These are phyloP conservation scores for Rostrohypoxylon terebratum DNA, from an alignment of 495 filamentous ascomycete species.

Conservation along the genomic window DNA sequence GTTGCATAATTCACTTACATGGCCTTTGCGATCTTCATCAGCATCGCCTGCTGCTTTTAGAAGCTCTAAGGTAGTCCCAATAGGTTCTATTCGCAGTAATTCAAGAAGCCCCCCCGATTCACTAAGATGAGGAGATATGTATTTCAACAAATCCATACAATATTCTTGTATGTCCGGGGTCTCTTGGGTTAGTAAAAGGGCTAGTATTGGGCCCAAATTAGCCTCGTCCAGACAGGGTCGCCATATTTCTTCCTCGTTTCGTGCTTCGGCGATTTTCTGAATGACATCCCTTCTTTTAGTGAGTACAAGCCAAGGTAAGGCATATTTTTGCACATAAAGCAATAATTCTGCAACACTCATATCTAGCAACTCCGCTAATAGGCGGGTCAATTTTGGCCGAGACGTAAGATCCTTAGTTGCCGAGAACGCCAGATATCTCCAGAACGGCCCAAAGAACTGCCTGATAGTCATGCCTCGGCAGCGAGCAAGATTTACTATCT, in stretches of 20 bases:
- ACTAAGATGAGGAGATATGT: slow-evolving; percentile 75
- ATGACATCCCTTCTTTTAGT: slow-evolving; percentile 81
- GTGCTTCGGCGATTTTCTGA: slow-evolving; percentile 79
- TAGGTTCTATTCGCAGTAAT: slow-evolving; percentile 79
- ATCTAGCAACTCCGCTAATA: slow-evolving; percentile 81
- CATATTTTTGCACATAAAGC: slow-evolving; percentile 79
- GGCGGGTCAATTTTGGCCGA: slow-evolving; percentile 82
- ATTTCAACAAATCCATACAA: slow-evolving; percentile 74
- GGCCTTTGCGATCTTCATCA: slow-evolving; percentile 67
- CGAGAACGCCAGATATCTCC: slow-evolving; percentile 80
- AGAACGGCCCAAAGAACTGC: slow-evolving; percentile 84
- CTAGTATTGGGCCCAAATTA: slow-evolving; percentile 83
- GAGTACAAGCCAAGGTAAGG: slow-evolving; percentile 86
- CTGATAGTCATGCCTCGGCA: slow-evolving; percentile 67
- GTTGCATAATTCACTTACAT: slow-evolving; percentile 48
- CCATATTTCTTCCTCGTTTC: slow-evolving; percentile 62
- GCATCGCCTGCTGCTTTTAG: slow-evolving; percentile 82
- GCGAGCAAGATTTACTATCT: slow-evolving; percentile 73
- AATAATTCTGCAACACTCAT: slow-evolving; percentile 79
- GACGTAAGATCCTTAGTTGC: slow-evolving; percentile 83
- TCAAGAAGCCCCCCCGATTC: slow-evolving; percentile 70
- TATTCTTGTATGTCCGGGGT: slow-evolving; percentile 71
- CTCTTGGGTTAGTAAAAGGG: slow-evolving; percentile 80
- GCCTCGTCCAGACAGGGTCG: slow-evolving; percentile 62
- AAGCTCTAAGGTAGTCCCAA: slow-evolving; percentile 81